Conservation (phyloP, 75 land plant genomes). For the Chamaecyparis obtusa region DNA sequence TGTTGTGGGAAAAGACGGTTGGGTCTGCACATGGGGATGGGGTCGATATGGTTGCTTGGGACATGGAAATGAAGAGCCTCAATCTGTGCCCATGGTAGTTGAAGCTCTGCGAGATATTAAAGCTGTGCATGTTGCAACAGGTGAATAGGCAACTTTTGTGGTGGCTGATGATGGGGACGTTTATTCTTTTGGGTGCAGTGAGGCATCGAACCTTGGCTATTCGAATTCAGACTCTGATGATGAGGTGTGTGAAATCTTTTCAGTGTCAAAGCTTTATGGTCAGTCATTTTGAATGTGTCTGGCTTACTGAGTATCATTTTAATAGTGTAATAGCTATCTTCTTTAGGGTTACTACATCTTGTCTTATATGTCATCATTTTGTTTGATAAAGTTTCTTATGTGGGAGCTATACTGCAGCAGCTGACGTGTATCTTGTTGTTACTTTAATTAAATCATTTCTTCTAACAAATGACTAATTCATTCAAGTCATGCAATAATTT, state of each 20-base stretch:
- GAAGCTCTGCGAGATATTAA: conserved; percentile 60
- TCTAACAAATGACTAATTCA: background rate
- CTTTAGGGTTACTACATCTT: background rate
- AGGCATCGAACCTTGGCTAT: conserved; percentile 79
- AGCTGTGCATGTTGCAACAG: conserved; percentile 79
- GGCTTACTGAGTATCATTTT: background rate
- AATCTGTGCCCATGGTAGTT: conserved; percentile 70
- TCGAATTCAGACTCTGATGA: conserved; percentile 31
- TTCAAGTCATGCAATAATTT: background rate
- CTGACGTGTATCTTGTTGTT: background rate
- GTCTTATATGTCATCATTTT: background rate
- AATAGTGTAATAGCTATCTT: too few species aligned
- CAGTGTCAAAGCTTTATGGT: background rate
- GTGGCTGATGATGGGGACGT: conserved; percentile 77
- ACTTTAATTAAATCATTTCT: background rate
- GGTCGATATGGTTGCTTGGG: conserved; percentile 90
- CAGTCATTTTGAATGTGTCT: background rate
- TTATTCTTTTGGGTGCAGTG: conserved; percentile 84
- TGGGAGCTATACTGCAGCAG: conserved; percentile 8
- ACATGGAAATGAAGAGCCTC: conserved; percentile 85
- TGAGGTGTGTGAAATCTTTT: conserved; percentile 39
- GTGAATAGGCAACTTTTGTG: conserved; percentile 84
- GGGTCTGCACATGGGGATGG: conserved; percentile 94
- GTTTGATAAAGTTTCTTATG: background rate
- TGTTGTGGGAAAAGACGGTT: conserved; percentile 68